phyloP scores from a whole-genome alignment of 2,329 filamentous ascomycete genomes.

The Elsinoe necatrix region DNA sequence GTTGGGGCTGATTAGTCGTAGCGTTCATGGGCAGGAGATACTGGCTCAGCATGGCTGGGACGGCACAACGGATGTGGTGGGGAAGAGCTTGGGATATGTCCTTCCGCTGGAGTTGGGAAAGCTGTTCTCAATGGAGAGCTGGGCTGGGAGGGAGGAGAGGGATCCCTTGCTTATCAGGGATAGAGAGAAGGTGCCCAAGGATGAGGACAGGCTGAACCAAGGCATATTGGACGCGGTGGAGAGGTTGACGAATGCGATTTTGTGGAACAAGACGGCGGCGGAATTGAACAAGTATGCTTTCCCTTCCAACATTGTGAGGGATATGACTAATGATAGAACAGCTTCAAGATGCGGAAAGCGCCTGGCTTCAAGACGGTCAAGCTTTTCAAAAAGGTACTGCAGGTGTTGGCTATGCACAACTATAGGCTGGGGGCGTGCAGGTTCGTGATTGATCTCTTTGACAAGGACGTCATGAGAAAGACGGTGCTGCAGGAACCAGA shows the following conservation, averaged over 20 bases:
- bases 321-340: conserved; percentile 35
- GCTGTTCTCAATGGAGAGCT: conserved; percentile 57
- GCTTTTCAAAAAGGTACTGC: conserved; percentile 79
- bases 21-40: conserved; percentile 85
- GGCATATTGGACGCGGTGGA: conserved; percentile 77
- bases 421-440: conserved; percentile 80
- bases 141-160: neutral
- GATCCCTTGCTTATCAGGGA: neutral
- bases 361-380: conserved; percentile 65
- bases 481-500: conserved; percentile 72
- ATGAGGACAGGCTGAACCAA: conserved; percentile 52
- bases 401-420: conserved; percentile 77
- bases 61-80: conserved; percentile 73
- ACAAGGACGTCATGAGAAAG: conserved; percentile 74
- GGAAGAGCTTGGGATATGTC: conserved; percentile 77
- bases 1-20: conserved; percentile 82
- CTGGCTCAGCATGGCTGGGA: conserved; percentile 88
- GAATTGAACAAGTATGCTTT: conserved; percentile 57
- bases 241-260: conserved; percentile 85
- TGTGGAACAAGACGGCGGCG: conserved; percentile 76
- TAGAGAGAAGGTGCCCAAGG: conserved; percentile 16
- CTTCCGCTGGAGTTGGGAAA: conserved; percentile 70
- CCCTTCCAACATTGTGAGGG: conserved; percentile 23
- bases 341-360: conserved; percentile 64
- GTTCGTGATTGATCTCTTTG: conserved; percentile 89